Percentiles rank a stretch among this genome's conserved stretches.
These are phyloP conservation scores for Metschnikowia cerradonensis DNA, from an alignment of 805 yeast genomes.

Conservation along the genomic window DNA sequence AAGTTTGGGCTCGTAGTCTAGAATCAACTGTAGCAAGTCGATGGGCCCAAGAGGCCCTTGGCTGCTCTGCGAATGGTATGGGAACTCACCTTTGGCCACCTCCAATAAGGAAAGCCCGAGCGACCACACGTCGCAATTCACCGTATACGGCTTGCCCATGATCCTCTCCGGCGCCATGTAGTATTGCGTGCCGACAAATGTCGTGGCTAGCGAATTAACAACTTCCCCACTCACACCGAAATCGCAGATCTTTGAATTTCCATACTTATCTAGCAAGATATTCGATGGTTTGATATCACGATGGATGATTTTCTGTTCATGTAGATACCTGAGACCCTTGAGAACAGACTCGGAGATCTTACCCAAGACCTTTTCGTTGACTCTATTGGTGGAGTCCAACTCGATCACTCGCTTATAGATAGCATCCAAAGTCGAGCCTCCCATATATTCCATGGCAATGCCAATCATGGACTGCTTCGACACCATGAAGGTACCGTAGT, in stretches of 20 bases:
- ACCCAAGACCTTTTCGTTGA: constrained; percentile 90
- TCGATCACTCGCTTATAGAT: constrained; percentile 73
- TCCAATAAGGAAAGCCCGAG: constrained; percentile 87
- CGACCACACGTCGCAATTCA: constrained; percentile 96
- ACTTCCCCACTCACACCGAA: constrained; percentile 98
- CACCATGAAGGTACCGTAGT: constrained; percentile 87
- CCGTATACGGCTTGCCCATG: constrained; percentile 92
- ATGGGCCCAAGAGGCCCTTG: constrained; percentile 56
- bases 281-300: constrained; percentile 96
- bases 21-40: constrained; percentile 75
- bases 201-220: constrained; percentile 89
- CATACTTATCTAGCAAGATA: constrained; percentile 67
- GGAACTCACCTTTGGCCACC: constrained; percentile 90
- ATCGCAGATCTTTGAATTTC: constrained; percentile 90
- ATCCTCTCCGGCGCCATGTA: constrained; percentile 99
- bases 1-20: constrained; percentile 77
- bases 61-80: constrained; percentile 46
- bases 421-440: constrained; percentile 86
- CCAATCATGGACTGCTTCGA: constrained; percentile 76
- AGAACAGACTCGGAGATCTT: constrained; percentile 84
- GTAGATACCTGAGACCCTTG: constrained; percentile 80
- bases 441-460: constrained; percentile 97
- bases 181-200: constrained; percentile 95
- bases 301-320: constrained; percentile 84
- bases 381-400: constrained; percentile 67